Evolutionary conservation across 2,329 filamentous ascomycete genomes (phyloP), one percentile per base, ranked within the genome.

Genomic region (Lizonia empirigonia): DNA sequence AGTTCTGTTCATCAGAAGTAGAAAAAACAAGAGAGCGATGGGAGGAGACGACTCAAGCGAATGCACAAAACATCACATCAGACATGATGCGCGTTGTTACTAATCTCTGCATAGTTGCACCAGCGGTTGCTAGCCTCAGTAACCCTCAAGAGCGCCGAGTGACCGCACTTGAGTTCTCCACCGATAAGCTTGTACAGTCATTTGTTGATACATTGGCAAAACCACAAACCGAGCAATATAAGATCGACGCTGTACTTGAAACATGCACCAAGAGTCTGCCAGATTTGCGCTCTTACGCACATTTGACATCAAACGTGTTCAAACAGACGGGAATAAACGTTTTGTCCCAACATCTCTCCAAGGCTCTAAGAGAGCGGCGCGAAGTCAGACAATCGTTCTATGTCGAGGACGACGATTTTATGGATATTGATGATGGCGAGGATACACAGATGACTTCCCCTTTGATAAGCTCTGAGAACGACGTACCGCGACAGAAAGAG

Each of bases 391-490:
- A 70, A 19, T 72, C 71, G 1, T 69, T 70, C 32, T 62, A 68
- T 36, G 56, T 55, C 7, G 67, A 69, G 45, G 65, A 76, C 4
- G 73, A 78, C 8, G 84, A 87, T 58, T 66, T 78, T 5, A 87
- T 89, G 85, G 86, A 90, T 47, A 64, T 91, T 5, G 88, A 91
- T 61, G 78, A 80, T 26, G 79, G 82, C 10, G 85, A 87, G 46
- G 82, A 84, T 32, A 85, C 84, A 0, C 84, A 87, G 58, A 76
- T 76, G 44, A 85, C 80, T 55, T 77, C 77, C 19, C 74, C 75
- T 13, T 53, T 66, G 1, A 68, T 75, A 23, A 75, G 72, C 24
- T 36, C 58, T 33, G 59, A 70, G 30, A 50, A 58, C 1, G 61
- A 71, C 16, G 65, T 80, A 13, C 65, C 84, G 33, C 77, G 83